Evolutionary conservation across 73 alveolate genomes (phyloP).

Genomic region (Paramecium tetraurelia): DNA sequence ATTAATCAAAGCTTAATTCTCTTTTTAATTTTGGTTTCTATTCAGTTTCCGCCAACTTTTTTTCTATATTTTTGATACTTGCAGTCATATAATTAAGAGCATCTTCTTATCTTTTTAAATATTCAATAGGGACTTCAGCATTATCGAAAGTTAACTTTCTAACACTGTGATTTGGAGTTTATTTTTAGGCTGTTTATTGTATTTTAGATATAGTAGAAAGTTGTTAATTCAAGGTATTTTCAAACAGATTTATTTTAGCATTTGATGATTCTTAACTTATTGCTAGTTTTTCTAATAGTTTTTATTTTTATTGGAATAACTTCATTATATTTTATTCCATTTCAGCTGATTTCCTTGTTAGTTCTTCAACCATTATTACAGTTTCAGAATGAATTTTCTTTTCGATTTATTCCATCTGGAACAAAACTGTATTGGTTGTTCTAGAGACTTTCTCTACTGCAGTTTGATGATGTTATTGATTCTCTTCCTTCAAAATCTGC

Average conservation of each 20-base stretch:
- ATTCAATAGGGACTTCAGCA: conserved; percentile 2
- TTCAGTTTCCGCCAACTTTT: conserved; percentile 13
- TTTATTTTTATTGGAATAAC: background rate
- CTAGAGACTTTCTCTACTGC: background rate
- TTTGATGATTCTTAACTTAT: background rate
- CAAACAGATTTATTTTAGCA: conserved; percentile 8
- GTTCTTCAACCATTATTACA: background rate
- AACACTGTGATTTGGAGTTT: conserved; percentile 25
- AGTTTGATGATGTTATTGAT: background rate
- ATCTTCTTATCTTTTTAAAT: background rate
- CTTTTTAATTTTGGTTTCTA: conserved; percentile 3
- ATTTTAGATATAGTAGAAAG: background rate
- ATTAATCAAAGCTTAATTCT: conserved; percentile 33
- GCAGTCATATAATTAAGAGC: background rate
- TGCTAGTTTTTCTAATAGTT: background rate
- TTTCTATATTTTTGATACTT: conserved; percentile 11
- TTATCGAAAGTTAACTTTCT: background rate
- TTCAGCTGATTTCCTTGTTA: conserved; percentile 14
- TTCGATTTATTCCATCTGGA: background rate
- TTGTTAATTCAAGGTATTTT: background rate
- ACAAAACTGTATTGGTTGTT: background rate
- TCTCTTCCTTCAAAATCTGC: background rate
- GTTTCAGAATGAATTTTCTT: conserved; percentile 30
- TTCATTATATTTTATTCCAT: conserved; percentile 17
- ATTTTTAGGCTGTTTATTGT: background rate